Conservation (phyloP, 1,284 basidiomycete species). For the Trichosporon sp. region DNA sequence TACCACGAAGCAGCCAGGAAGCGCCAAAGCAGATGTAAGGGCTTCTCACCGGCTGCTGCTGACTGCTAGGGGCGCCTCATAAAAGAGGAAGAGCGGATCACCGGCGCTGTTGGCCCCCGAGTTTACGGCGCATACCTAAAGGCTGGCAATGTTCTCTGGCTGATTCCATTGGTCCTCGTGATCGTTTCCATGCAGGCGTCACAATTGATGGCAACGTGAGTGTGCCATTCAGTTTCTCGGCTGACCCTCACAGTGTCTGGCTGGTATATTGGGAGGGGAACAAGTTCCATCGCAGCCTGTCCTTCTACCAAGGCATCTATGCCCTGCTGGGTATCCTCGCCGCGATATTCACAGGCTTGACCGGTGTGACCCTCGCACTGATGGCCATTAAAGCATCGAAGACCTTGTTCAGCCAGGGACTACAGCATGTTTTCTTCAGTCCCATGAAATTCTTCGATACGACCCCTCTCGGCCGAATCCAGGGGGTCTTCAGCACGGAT, state of each 20-base stretch:
- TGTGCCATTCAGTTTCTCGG: not conserved
- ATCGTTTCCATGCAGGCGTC: slow-evolving; percentile 10
- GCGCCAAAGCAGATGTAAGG: not conserved
- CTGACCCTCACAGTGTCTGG: slow-evolving; percentile 14
- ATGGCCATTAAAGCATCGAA: not conserved
- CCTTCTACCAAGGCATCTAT: slow-evolving; percentile 67
- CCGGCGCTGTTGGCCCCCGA: slow-evolving; percentile 26
- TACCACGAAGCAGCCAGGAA: not conserved
- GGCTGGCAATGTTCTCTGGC: slow-evolving; percentile 17
- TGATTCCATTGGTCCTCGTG: slow-evolving; percentile 8
- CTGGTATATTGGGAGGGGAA: slow-evolving; percentile 61
- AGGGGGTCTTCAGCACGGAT: slow-evolving; percentile 1
- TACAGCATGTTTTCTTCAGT: slow-evolving; percentile 59
- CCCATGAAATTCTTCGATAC: slow-evolving; percentile 67
- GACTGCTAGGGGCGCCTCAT: slow-evolving; percentile 15
- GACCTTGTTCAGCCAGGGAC: slow-evolving; percentile 39
- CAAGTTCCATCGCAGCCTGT: slow-evolving; percentile 26
- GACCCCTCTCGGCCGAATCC: slow-evolving; percentile 53
- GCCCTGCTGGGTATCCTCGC: slow-evolving; percentile 54
- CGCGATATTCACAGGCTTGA: slow-evolving; percentile 59
- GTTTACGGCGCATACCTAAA: slow-evolving; percentile 26
- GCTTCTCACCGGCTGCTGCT: slow-evolving; percentile 16
- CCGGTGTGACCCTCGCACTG: slow-evolving; percentile 43
- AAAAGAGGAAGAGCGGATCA: slow-evolving; percentile 34
- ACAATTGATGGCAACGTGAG: slow-evolving; percentile 11